These are phyloP conservation scores for Amphibolis antarctica DNA, from an alignment of 106 monocot species.

Conservation along the genomic window DNA sequence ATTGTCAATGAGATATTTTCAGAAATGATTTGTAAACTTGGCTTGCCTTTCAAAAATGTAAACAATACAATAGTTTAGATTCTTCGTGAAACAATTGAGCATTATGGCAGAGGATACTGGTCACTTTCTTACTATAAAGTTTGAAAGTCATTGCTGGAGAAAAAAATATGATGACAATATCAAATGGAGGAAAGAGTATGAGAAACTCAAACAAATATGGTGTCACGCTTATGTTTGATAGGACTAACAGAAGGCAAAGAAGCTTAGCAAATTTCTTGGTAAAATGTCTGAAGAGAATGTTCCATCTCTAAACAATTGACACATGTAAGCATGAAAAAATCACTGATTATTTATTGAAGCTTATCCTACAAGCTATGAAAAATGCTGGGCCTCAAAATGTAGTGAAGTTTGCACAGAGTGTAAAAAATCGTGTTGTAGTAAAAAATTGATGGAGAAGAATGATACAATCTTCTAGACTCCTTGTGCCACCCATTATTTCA, in stretches of 20 bases:
- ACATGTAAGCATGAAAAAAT: background rate
- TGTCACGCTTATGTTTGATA: background rate
- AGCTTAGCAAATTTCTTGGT: background rate
- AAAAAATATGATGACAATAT: background rate
- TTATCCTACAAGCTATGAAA: background rate
- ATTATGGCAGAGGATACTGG: background rate
- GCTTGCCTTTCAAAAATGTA: background rate
- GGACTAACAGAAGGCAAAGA: background rate
- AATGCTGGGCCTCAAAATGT: background rate
- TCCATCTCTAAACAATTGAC: background rate
- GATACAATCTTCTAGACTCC: background rate
- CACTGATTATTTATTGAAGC: background rate
- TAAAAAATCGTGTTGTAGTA: background rate
- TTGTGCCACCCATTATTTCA: background rate
- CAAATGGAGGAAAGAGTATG: background rate
- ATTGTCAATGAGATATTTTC: background rate
- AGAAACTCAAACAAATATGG: background rate
- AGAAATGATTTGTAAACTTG: background rate
- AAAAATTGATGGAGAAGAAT: background rate
- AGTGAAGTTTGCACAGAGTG: background rate
- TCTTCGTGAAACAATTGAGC: background rate
- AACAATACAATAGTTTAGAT: background rate
- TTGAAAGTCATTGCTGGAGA: background rate
- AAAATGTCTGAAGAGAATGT: background rate
- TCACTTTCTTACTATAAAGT: background rate